These are phyloP conservation scores for Solanum ahanhuiri DNA, from an alignment of 257 asterid genomes.

Conservation along the genomic window DNA sequence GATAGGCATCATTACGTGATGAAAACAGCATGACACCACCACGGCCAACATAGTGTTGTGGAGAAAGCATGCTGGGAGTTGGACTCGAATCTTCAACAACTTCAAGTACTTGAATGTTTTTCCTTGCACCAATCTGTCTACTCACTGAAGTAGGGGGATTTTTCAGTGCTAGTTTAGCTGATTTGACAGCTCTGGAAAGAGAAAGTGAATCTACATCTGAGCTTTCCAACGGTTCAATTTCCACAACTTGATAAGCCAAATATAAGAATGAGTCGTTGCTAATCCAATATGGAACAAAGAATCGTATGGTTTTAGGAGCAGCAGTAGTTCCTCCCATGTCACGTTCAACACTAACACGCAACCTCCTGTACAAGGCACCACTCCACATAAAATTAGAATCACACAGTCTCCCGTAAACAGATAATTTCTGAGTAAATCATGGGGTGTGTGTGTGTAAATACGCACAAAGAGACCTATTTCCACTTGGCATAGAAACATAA, in stretches of 20 bases:
- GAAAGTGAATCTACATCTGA: conserved; percentile 50
- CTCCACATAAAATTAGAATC: neutral
- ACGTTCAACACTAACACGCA: conserved; percentile 93
- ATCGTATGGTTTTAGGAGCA: conserved; percentile 87
- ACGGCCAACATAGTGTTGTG: conserved; percentile 92
- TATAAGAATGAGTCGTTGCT: conserved; percentile 64
- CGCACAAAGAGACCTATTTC: neutral
- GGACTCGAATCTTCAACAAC: conserved; percentile 89
- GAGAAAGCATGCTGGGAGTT: conserved; percentile 93
- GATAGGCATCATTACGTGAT: conserved; percentile 78
- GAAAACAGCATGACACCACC: conserved; percentile 91
- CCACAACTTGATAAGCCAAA: conserved; percentile 86
- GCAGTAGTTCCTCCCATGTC: conserved; percentile 89
- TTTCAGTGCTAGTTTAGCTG: conserved; percentile 60
- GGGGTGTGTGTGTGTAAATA: neutral
- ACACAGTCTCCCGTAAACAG: neutral
- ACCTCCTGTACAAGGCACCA: conserved; percentile 46
- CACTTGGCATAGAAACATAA: neutral
- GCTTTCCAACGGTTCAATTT: conserved; percentile 71
- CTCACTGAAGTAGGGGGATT: conserved; percentile 48
- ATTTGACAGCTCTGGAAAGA: conserved; percentile 50
- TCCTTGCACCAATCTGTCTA: conserved; percentile 41
- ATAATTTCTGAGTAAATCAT: neutral
- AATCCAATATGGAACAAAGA: conserved; percentile 99
- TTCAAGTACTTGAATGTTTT: conserved; percentile 80